Evolutionary conservation across 352 stramenopile species (phyloP), one percentile per base, ranked within the genome.

Genomic region (Phytophthora chlamydospora): DNA sequence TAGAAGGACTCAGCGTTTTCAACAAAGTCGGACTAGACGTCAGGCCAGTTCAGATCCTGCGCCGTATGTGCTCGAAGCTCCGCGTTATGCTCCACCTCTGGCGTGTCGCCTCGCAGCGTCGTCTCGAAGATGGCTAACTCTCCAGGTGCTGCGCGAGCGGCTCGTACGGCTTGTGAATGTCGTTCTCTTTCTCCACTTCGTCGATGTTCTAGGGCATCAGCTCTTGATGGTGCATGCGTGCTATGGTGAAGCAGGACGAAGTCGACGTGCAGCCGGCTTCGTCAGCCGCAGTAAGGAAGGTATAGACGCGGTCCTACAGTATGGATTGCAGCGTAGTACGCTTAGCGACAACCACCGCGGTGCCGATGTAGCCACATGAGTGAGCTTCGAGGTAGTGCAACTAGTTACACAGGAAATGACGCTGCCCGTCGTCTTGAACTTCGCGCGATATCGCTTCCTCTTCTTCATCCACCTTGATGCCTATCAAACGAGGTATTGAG

Each of bases 1-100:
- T 75, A 83, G 51, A 83, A 80, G 6, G 74, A 71, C 35, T 69
- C 62, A 19, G 71, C 66, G 46, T 83, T 68, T 12, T 65, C 56
- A 33, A 59, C 65, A 42, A 83, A 83, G 40, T 70, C 73, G 13
- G 66, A 68, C 60, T 66, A 76, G 21, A 62, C 68, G 6, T 71
- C 71, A 3, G 60, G 67, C 11, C 55, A 51, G 13, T 59, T 73
- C 11, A 64, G 9, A 21, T 35, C 40, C 4, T 60, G 49, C 19
- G 52, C 48, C 0, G 62, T 59, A 4, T 46, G n/a, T 2, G 54
- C 47, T 14, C 32, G 51, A 5, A 46, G 53, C 32, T 71, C 49
- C 24, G 62, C 33, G 33, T 57, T 35, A 6, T 36, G 31, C 41
- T 41, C 38, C 9, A 58, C 36, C 16, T 72, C 54, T n/a, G 51